These are phyloP conservation scores for Gnetum montanum DNA, from an alignment of 75 land plant genomes.

Conservation along the genomic window DNA sequence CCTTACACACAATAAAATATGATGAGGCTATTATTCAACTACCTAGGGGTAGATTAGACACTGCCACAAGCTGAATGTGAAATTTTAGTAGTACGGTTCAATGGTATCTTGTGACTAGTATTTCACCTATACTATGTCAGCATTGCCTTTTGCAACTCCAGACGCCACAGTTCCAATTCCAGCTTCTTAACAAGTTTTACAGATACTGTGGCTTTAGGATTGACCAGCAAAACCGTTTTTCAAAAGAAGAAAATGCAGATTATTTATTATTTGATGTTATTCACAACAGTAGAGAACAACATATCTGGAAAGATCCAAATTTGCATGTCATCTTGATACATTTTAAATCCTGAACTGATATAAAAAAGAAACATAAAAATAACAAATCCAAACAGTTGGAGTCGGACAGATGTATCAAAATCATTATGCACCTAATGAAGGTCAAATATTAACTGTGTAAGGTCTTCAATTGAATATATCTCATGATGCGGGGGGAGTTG, in stretches of 20 bases:
- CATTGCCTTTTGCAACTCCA: slow-evolving; percentile 98
- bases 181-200: slow-evolving; percentile 98
- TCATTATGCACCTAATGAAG: slow-evolving; percentile 75
- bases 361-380: neutral
- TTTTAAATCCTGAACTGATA: neutral
- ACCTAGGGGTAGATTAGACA: too few relatives aligned
- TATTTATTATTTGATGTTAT: too few relatives aligned
- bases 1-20: too few relatives aligned
- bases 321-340: too few relatives aligned
- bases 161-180: slow-evolving; percentile 98
- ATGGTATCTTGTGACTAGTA: too few relatives aligned
- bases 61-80: too few relatives aligned
- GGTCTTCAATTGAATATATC: slow-evolving; percentile 97
- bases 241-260: too few relatives aligned
- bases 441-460: slow-evolving; percentile 93
- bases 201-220: slow-evolving; percentile 91
- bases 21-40: too few relatives aligned
- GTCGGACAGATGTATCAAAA: neutral
- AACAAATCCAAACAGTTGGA: neutral
- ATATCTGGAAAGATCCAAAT: too few relatives aligned
- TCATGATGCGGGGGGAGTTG: slow-evolving; percentile 99
- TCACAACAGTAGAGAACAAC: too few relatives aligned
- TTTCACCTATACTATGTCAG: slow-evolving; percentile 94
- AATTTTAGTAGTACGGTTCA: too few relatives aligned
- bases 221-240: slow-evolving; percentile 43